Base-by-base conservation (phyloP, 192 early-diverging fungal species). In the Coemansia sp. region DNA sequence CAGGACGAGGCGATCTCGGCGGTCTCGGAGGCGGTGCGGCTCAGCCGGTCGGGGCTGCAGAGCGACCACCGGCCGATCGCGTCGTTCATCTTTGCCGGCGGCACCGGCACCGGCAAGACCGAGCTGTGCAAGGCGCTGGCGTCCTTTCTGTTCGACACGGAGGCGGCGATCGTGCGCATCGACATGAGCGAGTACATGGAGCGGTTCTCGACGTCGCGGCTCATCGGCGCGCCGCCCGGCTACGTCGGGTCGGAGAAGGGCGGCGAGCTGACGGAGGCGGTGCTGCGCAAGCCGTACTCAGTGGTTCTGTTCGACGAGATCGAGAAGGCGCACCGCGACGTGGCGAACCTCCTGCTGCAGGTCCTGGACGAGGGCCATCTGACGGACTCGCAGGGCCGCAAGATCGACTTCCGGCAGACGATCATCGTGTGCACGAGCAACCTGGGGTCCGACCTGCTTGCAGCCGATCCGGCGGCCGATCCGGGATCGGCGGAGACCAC, bases 261-360 rank as follows among this genome's bases (percentile, higher is more conserved):
- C 44, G 90, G 90, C 38, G 87, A 91, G 65, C 74, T 94, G 19
- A 91, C 91, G 39, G 92, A 94, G 68, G 90, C 90, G 1, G 88
- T 92, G 20, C 76, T 91, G 46, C 87, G 90, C 64, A 91, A 91
- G 68, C 91, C 90, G 7, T 92, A 92, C 61, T 81, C 90, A 16
- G 90, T 94, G 43, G 85, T 93, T 6, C 68, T 92, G 12, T 82
- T 94, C 40, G 92, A 94, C 68, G 92, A 94, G 70, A 86, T 94
- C 59, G 92, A 94, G 68, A 94, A 94, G 74, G 91, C 91, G 42
- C 89, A 91, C 53, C 84, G 86, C 61, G 92, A 98, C 70, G 95
- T 99, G 4, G 85, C 94, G 60, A 98, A 99, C 73, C 72, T 99
- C 57, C 86, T 99, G 22, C 87, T 99, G 19, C 97, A 99, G 75